Evolutionary conservation across 2,329 filamentous ascomycete genomes (phyloP), one percentile per base, ranked within the genome.

Genomic region (Trichoderma hamatum): DNA sequence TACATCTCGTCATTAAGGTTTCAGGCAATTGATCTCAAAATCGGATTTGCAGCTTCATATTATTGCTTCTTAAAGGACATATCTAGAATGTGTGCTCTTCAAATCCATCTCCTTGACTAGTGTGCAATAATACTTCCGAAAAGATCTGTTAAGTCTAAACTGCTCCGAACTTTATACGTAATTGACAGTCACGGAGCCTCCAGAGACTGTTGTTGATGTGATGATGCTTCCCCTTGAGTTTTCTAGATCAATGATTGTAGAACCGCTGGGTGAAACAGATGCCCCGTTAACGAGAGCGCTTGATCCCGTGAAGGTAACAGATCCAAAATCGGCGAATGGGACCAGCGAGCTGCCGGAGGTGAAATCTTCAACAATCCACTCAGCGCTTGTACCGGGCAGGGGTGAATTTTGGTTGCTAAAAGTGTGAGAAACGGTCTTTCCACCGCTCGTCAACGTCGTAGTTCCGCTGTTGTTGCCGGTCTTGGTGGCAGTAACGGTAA

Each of bases 361-460:
- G 10, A 54, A 64, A 49, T 64, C 61, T 24, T 64, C 61, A 10
- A 64, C 61, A 64, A 64, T 64, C 61, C 61, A 64, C 61, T 64
- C 61, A 30, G 61, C 61, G n/a, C 61, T 64, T 36, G 61, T 64
- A n/a, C 61, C 49, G 16, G 61, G 61, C 46, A 64, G 14, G 21
- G 46, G 49, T 10, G 24, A 64, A 24, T 16, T 28, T 39, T 64
- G 14, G 26, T 49, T 26, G 11, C 46, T 36, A n/a, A 64, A 64
- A 11, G 49, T 52, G 34, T 64, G 61, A 19, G 61, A 54, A 14
- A 21, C 61, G 21, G 61, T 64, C 13, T 5, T 19, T 28, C 49
- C 61, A 28, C 49, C 61, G 19, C 32, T 39, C 3, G 61, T 28
- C 24, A 64, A 28, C 19, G 61, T 64, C 16, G 61, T 64, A 9